Base-by-base conservation (phyloP, 768 basidiomycete species). In the Candolleomyces aberdarensis region DNA sequence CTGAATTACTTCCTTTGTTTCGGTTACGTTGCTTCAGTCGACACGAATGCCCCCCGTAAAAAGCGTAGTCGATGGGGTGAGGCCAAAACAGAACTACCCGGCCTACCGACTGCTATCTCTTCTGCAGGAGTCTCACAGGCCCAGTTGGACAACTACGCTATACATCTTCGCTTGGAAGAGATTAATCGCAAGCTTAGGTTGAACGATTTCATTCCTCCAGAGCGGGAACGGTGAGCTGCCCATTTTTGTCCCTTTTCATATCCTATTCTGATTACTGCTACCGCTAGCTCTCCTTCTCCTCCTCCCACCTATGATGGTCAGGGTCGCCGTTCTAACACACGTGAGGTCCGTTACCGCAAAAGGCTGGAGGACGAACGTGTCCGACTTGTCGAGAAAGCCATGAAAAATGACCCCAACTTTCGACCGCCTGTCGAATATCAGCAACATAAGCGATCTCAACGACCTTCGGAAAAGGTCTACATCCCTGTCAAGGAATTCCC, bases 401-500 rank as follows among this genome's bases (percentile, higher is more conserved):
- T 98, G 86, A 96, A 96, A 76, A 91, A 92, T 63, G 97, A 99
- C 69, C 97, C 97, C n/a, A 96, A 94, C 71, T 99, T 96, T 81
- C 92, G 92, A 46, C 95, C 97, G 57, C 97, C 97, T 10, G 90
- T 94, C 58, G 97, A 99, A 75, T 96, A 98, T 71, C 91, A 94
- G 64, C 91, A 94, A 72, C 89, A 94, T 71, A 96, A 97, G 75
- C 89, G 94, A 36, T 92, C 92, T 47, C 91, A 92, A 61, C 86
- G 94, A 51, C 96, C 96, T 13, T 91, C 92, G 36, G 97, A 99
- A 62, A 98, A 98, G 77, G 97, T 99, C 63, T 99, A 98, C 73
- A 98, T 99, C 62, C 97, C 97, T 44, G 96, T 98, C 72, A 98
- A 99, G 75, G 97, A 99, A 76, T 99, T 99, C 67, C 97, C 97